phyloP scores from a whole-genome alignment of 169 alveolate species.

The Amoebophrya sp. region DNA sequence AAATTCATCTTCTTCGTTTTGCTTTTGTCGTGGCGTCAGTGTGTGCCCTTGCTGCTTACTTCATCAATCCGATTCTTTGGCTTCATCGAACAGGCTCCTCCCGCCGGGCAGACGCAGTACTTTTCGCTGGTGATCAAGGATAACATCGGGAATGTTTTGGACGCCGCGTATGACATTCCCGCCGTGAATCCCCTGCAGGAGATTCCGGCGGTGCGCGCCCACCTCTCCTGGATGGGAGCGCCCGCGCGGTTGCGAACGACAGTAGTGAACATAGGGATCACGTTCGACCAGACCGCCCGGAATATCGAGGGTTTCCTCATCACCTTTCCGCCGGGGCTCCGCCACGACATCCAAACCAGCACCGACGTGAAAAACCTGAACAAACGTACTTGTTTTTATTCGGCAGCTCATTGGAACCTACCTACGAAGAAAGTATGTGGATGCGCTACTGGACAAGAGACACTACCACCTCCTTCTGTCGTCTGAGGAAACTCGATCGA shows the following conservation, averaged over 20 bases:
- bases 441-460: too few species aligned
- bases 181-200: conserved; percentile 9
- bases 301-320: not conserved
- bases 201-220: not conserved
- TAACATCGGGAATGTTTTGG: not conserved
- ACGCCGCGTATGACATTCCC: conserved; percentile 6
- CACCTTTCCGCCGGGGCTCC: conserved; percentile 1
- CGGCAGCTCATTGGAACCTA: too few species aligned
- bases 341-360: not conserved
- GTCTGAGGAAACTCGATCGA: too few species aligned
- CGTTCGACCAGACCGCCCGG: not conserved
- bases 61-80: too few species aligned
- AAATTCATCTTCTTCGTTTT: too few species aligned
- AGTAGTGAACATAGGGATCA: not conserved
- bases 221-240: not conserved
- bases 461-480: too few species aligned
- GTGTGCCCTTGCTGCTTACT: too few species aligned
- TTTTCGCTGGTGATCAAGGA: not conserved
- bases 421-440: too few species aligned
- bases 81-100: too few species aligned
- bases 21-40: too few species aligned
- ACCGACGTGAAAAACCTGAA: not conserved
- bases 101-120: not conserved
- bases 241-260: not conserved
- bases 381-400: too few species aligned